Percentiles rank a stretch among this genome's conserved stretches.
Conservation (phyloP, 352 stramenopile species). For the Pythium apleroticum region DNA sequence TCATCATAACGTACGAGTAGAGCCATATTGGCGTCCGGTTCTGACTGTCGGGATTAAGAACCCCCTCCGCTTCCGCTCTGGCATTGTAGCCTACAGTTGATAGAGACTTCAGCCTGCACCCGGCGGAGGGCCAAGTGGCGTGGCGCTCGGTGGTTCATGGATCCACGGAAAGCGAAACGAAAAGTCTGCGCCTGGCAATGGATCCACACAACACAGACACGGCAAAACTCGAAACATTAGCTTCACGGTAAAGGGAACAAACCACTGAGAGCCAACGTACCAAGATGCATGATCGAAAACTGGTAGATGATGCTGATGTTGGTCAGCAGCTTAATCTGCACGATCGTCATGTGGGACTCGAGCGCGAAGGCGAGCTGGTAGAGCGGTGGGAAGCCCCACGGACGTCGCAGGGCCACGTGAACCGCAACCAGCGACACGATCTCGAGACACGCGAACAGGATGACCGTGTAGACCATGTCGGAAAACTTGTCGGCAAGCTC, state of each 20-base stretch:
- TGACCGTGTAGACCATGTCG: not conserved
- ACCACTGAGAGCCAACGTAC: conserved; percentile 8
- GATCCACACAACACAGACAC: too few relatives aligned
- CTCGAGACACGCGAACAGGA: not conserved
- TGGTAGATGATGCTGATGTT: conserved; percentile 2
- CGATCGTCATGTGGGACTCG: conserved; percentile 8
- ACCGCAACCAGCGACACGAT: not conserved
- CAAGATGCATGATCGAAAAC: not conserved
- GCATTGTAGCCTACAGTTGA: too few relatives aligned
- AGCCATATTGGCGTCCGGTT: too few relatives aligned
- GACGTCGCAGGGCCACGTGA: not conserved
- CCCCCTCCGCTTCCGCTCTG: too few relatives aligned
- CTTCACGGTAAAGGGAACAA: too few relatives aligned
- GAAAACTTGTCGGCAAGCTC: not conserved
- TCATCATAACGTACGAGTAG: too few relatives aligned
- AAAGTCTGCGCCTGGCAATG: conserved; percentile 9
- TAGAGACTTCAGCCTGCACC: not conserved
- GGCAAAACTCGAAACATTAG: too few relatives aligned
- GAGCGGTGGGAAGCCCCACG: not conserved
- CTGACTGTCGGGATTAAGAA: too few relatives aligned
- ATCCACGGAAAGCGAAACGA: conserved; percentile 1
- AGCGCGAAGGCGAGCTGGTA: conserved; percentile 12
- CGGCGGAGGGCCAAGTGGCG: not conserved
- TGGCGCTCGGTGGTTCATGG: not conserved
- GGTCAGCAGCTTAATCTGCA: conserved; percentile 7